A percentile compares a stretch with the other conserved stretches of the same genome.
Evolutionary conservation across 345 rosid genomes (phyloP).

Genomic region (Eutrema heterophyllum): DNA sequence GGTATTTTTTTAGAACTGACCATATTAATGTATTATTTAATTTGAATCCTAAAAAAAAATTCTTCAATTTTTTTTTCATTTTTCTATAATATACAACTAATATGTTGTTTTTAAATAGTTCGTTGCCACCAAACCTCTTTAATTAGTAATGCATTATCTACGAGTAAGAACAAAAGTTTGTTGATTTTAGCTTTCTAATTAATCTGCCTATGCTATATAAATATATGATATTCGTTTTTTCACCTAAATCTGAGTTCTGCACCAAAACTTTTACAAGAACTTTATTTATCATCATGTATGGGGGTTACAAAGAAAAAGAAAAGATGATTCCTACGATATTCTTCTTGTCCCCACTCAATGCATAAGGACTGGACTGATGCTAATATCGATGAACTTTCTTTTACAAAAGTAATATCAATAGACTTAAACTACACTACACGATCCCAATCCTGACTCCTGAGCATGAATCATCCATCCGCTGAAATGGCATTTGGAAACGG

Average conservation of each 20-base stretch:
- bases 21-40: not conserved
- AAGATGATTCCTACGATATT: slow-evolving; percentile 29
- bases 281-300: slow-evolving; percentile 2
- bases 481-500: not conserved
- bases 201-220: not conserved
- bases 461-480: slow-evolving; percentile 5
- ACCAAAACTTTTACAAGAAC: slow-evolving; percentile 6
- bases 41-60: not conserved
- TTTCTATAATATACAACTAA: not conserved
- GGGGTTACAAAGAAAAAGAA: not conserved
- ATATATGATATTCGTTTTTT: not conserved
- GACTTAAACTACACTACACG: not conserved
- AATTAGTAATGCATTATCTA: not conserved
- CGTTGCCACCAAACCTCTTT: not conserved
- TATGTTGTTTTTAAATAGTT: not conserved
- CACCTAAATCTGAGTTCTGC: slow-evolving; percentile 1
- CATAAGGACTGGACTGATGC: slow-evolving; percentile 14
- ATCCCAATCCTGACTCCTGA: not conserved
- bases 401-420: slow-evolving; percentile 14
- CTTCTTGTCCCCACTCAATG: slow-evolving; percentile 23
- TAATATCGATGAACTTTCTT: slow-evolving; percentile 13
- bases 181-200: not conserved
- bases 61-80: not conserved
- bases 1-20: not conserved
- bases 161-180: not conserved